A percentile compares a stretch with the other conserved stretches of the same genome.
Evolutionary conservation across 2,329 filamentous ascomycete genomes (phyloP).

Genomic region (Atkinsonella hypoxylon): DNA sequence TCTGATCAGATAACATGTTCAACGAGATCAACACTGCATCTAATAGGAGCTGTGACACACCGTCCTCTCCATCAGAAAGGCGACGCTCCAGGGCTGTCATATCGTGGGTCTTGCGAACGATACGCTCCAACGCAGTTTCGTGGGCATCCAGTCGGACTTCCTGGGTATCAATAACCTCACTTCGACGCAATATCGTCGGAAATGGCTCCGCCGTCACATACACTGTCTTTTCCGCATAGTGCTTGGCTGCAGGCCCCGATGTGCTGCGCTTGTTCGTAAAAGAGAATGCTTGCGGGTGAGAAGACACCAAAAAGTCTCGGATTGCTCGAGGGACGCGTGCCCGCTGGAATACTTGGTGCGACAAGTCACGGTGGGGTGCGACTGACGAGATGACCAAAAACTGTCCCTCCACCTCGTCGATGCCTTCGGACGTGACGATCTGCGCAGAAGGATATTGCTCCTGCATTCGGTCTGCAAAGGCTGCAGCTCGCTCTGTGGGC

Average conservation of each 20-base stretch:
- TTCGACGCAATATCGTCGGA: constrained; percentile 79
- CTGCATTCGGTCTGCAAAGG: constrained; percentile 85
- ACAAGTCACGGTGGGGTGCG: constrained; percentile 68
- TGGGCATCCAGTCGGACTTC: constrained; percentile 59
- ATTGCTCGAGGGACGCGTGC: constrained; percentile 73
- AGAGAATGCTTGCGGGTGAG: constrained; percentile 67
- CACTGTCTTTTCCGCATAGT: constrained; percentile 72
- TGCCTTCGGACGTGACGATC: constrained; percentile 55
- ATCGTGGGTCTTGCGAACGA: constrained; percentile 82
- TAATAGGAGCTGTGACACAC: constrained; percentile 54
- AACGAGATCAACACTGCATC: constrained; percentile 70
- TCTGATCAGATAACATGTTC: constrained; percentile 60
- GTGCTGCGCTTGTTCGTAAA: constrained; percentile 62
- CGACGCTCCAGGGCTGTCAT: constrained; percentile 65
- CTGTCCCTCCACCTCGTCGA: constrained; percentile 80
- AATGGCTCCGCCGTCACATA: constrained; percentile 79
- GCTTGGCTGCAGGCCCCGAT: constrained; percentile 55
- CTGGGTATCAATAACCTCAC: constrained; percentile 63
- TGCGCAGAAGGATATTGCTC: constrained; percentile 80
- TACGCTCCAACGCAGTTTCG: constrained; percentile 83
- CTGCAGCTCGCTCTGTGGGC: constrained; percentile 61
- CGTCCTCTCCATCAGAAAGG: constrained; percentile 59
- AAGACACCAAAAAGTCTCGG: constrained; percentile 74
- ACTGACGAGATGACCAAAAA: constrained; percentile 75
- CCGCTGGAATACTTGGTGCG: constrained; percentile 76